A percentile compares a stretch with the other conserved stretches of the same genome.
These are phyloP conservation scores for Hyaloperonospora brassicae DNA, from an alignment of 352 stramenopile genomes.

Conservation along the genomic window DNA sequence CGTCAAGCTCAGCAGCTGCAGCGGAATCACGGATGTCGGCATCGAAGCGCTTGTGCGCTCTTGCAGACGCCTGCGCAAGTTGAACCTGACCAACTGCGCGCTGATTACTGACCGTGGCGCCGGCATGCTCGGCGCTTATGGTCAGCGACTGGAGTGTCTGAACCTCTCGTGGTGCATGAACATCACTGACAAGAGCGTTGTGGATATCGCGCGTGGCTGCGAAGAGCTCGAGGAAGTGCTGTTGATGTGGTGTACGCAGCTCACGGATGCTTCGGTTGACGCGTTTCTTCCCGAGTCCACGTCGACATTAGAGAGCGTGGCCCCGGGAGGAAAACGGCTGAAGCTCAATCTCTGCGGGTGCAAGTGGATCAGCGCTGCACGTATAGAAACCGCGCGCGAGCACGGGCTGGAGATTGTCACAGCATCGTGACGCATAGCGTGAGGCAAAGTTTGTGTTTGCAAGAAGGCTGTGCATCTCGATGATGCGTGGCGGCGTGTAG, in stretches of 20 bases:
- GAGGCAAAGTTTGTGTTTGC: too few species aligned
- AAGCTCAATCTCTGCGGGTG: constrained; percentile 62
- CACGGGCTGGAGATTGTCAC: constrained; percentile 30
- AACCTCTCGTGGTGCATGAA: constrained; percentile 87
- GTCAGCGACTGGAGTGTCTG: constrained; percentile 48
- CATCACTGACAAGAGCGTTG: constrained; percentile 79
- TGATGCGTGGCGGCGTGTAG: too few species aligned
- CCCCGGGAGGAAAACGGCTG: constrained; percentile 18
- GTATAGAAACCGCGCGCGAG: constrained; percentile 27
- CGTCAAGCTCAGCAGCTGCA: constrained; percentile 67
- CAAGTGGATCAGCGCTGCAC: constrained; percentile 42
- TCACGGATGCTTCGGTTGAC: constrained; percentile 60
- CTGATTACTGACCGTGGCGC: constrained; percentile 73
- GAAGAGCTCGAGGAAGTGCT: constrained; percentile 51
- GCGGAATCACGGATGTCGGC: constrained; percentile 69
- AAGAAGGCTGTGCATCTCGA: too few species aligned
- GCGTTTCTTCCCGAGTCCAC: constrained; percentile 33
- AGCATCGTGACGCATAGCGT: too few species aligned
- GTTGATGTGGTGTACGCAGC: constrained; percentile 79
- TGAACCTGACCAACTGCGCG: constrained; percentile 77
- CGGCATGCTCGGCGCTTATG: constrained; percentile 39
- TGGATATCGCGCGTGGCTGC: constrained; percentile 57
- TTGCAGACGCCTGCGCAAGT: constrained; percentile 40
- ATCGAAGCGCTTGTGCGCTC: constrained; percentile 51
- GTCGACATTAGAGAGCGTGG: constrained; percentile 5